Conservation (phyloP, 805 yeast species). For the Kodamaea lidongshanica region DNA sequence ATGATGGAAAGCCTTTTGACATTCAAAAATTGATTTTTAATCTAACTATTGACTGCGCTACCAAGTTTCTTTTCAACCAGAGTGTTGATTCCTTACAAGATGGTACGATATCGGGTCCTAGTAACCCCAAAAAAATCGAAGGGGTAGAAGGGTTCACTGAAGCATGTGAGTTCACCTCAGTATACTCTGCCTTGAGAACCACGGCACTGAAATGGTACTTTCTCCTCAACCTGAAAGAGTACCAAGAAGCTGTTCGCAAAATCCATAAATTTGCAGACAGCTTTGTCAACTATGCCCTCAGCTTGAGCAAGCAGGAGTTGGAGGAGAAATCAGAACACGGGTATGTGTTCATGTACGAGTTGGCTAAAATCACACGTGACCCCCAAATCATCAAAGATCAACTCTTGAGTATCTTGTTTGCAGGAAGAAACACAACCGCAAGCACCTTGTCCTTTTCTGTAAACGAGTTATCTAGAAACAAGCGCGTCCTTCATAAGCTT, state of each 20-base stretch:
- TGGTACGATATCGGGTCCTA: conserved; percentile 13
- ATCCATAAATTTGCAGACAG: conserved; percentile 12
- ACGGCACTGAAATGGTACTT: conserved; percentile 13
- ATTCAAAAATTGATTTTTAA: conserved; percentile 9
- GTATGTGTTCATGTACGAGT: conserved; percentile 33
- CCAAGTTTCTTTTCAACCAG: conserved; percentile 16
- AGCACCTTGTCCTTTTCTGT: conserved; percentile 31
- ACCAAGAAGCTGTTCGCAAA: conserved; percentile 11
- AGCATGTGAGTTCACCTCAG: conserved; percentile 16
- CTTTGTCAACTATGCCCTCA: conserved; percentile 16
- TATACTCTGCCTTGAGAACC: conserved; percentile 13
- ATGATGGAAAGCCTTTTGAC: conserved; percentile 3
- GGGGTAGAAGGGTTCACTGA: conserved; percentile 11
- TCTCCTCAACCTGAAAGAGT: conserved; percentile 12
- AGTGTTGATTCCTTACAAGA: conserved; percentile 5
- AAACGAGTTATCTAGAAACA: conserved; percentile 31
- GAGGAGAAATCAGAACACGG: conserved; percentile 19
- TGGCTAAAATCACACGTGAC: conserved; percentile 32
- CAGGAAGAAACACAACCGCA: conserved; percentile 41
- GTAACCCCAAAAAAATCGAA: too few species aligned
- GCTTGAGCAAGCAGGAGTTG: conserved; percentile 10
- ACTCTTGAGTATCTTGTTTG: conserved; percentile 34
- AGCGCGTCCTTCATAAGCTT: conserved; percentile 25
- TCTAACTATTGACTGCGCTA: conserved; percentile 14
- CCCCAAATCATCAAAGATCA: conserved; percentile 33